phyloP scores from a whole-genome alignment of 148 eudicot genomes.

The Beta vulgaris region DNA sequence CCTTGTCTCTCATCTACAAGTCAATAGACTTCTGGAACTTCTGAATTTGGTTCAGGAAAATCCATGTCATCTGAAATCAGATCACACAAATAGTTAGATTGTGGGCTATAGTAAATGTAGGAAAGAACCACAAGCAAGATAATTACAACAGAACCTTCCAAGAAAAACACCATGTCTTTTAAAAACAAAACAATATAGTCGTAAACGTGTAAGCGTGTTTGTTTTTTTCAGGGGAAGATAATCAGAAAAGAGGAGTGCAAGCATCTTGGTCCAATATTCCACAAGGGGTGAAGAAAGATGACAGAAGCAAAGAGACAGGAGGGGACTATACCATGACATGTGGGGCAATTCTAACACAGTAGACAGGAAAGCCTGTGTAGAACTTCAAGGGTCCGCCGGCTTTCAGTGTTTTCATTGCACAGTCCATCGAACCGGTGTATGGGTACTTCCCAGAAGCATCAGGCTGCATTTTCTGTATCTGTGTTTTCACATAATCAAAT shows the following conservation, averaged over 20 bases:
- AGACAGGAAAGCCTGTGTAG: constrained; percentile 51
- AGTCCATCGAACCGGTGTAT: constrained; percentile 46
- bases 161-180: no score
- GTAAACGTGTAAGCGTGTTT: no score
- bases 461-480: constrained; percentile 57
- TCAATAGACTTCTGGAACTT: constrained; percentile 35
- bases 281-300: background rate
- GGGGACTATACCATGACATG: constrained; percentile 43
- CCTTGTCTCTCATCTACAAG: constrained; percentile 19
- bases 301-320: background rate
- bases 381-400: constrained; percentile 47
- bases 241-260: background rate
- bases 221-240: no score
- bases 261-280: background rate
- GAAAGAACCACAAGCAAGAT: background rate
- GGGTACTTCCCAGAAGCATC: constrained; percentile 48
- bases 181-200: no score
- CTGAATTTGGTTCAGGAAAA: constrained; percentile 41
- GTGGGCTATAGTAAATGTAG: background rate
- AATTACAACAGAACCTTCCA: background rate
- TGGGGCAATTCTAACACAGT: constrained; percentile 49
- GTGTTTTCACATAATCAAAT: constrained; percentile 48
- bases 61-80: constrained; percentile 40
- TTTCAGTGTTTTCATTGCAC: constrained; percentile 45
- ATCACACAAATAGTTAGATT: constrained; percentile 15